phyloP scores from a whole-genome alignment of 108 stramenopile genomes.

The Nitzschia sp. region DNA sequence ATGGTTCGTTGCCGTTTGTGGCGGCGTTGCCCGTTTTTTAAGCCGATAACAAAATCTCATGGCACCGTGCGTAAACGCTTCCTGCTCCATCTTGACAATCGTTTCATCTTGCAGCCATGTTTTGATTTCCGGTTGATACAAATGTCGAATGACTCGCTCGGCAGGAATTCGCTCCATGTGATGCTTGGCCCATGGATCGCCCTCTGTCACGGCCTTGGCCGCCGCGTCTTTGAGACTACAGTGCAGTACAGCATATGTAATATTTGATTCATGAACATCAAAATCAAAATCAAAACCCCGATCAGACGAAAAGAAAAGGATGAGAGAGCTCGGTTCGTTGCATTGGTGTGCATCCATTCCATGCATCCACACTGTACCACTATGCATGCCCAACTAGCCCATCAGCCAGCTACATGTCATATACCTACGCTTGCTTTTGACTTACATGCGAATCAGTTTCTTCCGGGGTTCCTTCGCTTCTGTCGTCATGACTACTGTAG shows the following conservation, averaged over 20 bases:
- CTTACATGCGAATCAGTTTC: constrained; percentile 5
- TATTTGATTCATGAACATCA: too few relatives aligned
- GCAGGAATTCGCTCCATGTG: constrained; percentile 66
- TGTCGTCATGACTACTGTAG: too few relatives aligned
- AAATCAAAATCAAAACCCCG: too few relatives aligned
- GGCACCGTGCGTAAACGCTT: constrained; percentile 77
- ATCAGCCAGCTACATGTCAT: not conserved
- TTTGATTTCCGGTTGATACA: constrained; percentile 57
- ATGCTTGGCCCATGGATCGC: constrained; percentile 71
- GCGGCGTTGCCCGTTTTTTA: constrained; percentile 76
- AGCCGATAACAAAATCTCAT: constrained; percentile 83
- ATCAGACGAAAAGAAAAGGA: too few relatives aligned
- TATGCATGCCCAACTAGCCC: too few relatives aligned
- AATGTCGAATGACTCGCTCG: constrained; percentile 72
- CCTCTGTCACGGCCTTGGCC: constrained; percentile 48
- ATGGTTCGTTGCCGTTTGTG: constrained; percentile 64
- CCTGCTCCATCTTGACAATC: constrained; percentile 70
- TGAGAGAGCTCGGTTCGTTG: too few relatives aligned
- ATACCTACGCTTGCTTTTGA: not conserved
- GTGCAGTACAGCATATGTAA: too few relatives aligned
- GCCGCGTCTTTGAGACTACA: constrained; percentile 36
- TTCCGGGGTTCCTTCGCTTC: too few relatives aligned
- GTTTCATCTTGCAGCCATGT: constrained; percentile 61
- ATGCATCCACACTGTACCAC: too few relatives aligned
- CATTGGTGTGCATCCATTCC: too few relatives aligned